Conservation (phyloP, 1,139 yeast species). For the Zygotorulaspora mrakii region DNA sequence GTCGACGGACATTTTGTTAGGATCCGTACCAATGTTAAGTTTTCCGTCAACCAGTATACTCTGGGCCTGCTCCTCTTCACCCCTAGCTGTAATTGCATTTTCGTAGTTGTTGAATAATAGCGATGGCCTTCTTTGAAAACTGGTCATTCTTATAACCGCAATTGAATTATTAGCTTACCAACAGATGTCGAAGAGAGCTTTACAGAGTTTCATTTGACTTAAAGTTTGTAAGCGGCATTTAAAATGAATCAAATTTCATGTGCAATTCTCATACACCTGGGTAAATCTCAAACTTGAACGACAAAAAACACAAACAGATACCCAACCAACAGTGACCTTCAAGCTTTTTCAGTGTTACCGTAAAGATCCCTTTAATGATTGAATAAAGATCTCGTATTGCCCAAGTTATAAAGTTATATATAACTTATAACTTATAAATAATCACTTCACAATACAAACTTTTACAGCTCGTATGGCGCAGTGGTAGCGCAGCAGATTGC, state of each 20-base stretch:
- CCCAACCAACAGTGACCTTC: too few relatives aligned
- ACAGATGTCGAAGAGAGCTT: too few relatives aligned
- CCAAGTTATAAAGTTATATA: too few relatives aligned
- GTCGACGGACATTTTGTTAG: slow-evolving; percentile 24
- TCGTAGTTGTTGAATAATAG: slow-evolving; percentile 19
- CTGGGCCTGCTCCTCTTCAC: slow-evolving; percentile 1
- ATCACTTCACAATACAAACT: too few relatives aligned
- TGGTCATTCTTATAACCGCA: slow-evolving; percentile 6
- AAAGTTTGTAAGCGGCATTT: neutral
- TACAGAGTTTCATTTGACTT: neutral
- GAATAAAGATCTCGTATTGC: too few relatives aligned
- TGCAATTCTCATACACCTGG: too few relatives aligned
- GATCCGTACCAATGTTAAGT: slow-evolving; percentile 10
- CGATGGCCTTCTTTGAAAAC: slow-evolving; percentile 13
- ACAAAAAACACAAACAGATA: too few relatives aligned
- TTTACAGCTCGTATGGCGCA: slow-evolving; percentile 76
- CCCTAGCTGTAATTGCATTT: slow-evolving; percentile 7
- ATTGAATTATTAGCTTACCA: neutral
- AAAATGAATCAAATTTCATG: neutral
- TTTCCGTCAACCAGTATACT: slow-evolving; percentile 6
- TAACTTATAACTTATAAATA: too few relatives aligned
- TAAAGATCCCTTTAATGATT: too few relatives aligned
- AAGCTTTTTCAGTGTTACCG: too few relatives aligned
- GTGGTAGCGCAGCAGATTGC: slow-evolving; percentile 93
- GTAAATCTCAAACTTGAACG: too few relatives aligned